These are phyloP conservation scores for Calamus simplicifolius DNA, from an alignment of 176 grass and related monocot genomes.

Conservation along the genomic window DNA sequence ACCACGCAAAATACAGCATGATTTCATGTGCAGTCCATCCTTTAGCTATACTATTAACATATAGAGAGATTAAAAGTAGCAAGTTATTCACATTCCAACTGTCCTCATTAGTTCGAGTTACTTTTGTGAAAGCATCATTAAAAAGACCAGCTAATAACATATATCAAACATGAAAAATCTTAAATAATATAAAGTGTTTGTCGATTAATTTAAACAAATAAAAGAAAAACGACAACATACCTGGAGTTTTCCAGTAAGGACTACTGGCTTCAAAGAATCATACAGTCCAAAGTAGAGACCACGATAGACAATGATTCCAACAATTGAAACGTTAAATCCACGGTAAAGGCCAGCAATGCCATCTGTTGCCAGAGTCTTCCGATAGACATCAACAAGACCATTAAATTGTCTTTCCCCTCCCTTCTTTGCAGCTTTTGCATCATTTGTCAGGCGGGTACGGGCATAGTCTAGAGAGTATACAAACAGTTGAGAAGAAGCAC, in stretches of 20 bases:
- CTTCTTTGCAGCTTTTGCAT: slow-evolving; percentile 13
- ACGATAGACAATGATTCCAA: slow-evolving; percentile 12
- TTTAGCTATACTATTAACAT: too few relatives aligned
- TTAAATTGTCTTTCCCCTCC: slow-evolving; percentile 18
- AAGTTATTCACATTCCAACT: too few relatives aligned
- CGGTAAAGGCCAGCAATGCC: slow-evolving; percentile 9
- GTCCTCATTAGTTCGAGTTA: too few relatives aligned
- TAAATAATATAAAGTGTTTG: too few relatives aligned
- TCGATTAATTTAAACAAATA: too few relatives aligned
- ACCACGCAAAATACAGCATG: too few relatives aligned
- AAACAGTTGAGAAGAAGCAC: slow-evolving; percentile 10
- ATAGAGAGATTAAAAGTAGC: too few relatives aligned
- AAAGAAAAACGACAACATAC: neutral
- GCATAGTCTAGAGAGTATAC: slow-evolving; percentile 5
- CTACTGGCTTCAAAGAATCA: slow-evolving; percentile 15
- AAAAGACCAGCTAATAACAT: too few relatives aligned
- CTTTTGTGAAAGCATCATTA: too few relatives aligned
- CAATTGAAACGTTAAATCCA: slow-evolving; percentile 13
- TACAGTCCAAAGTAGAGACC: slow-evolving; percentile 16
- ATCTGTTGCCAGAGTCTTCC: slow-evolving; percentile 7
- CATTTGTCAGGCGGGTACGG: neutral
- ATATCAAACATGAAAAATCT: too few relatives aligned
- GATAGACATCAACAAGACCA: slow-evolving; percentile 15
- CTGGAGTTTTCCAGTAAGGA: slow-evolving; percentile 6
- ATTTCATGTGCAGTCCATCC: too few relatives aligned